A percentile compares a stretch with the other conserved stretches of the same genome.
These are phyloP conservation scores for Syncephalastrum sp. DNA, from an alignment of 371 early-diverging fungal species.

Conservation along the genomic window DNA sequence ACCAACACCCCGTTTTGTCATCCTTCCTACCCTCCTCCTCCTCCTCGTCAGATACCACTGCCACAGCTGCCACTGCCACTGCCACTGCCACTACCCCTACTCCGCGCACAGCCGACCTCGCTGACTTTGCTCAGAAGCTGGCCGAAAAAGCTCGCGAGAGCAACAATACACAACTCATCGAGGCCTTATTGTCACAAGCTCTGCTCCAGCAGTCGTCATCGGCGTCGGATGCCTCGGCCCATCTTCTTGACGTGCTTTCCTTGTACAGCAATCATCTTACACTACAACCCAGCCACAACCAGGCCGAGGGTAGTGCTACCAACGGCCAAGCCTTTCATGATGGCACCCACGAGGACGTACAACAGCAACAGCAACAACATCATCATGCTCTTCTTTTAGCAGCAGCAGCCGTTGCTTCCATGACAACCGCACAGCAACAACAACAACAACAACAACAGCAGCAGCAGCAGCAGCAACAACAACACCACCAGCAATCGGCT, in stretches of 20 bases:
- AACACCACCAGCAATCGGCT: conserved; percentile 5
- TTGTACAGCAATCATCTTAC: no score
- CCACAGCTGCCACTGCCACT: not conserved
- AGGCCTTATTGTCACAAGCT: conserved; percentile 36
- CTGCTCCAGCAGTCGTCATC: conserved; percentile 9
- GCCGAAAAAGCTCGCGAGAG: conserved; percentile 40
- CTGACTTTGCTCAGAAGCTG: conserved; percentile 37
- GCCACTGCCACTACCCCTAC: not conserved
- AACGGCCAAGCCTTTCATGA: not conserved
- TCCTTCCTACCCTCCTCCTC: not conserved
- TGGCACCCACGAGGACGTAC: not conserved
- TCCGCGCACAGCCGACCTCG: conserved; percentile 12
- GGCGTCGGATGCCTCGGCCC: no score
- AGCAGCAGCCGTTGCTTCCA: conserved; percentile 13
- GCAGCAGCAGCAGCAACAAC: not conserved
- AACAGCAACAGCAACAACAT: conserved; percentile 10
- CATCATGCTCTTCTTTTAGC: conserved; percentile 4
- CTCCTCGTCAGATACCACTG: not conserved
- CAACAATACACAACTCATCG: conserved; percentile 28
- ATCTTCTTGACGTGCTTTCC: no score
- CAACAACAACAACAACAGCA: conserved; percentile 1
- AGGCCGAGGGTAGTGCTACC: no score
- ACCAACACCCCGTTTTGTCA: not conserved
- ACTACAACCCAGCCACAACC: no score
- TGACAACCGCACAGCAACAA: conserved; percentile 2